Conservation (phyloP, 1,284 basidiomycete genomes). For the Filobasidium uniguttulatum region DNA sequence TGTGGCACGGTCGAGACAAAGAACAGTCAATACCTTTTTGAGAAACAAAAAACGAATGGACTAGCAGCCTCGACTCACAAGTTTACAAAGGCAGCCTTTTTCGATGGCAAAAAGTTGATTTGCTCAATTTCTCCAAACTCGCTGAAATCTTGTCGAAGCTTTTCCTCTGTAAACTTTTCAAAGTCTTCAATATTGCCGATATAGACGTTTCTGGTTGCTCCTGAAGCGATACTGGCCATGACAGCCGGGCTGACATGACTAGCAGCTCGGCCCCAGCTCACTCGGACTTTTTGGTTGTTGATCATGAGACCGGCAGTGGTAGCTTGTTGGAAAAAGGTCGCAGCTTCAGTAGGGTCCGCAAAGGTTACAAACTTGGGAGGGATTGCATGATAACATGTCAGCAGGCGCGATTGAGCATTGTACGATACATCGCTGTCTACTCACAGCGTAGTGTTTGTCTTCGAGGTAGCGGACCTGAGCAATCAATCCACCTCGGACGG, state of each 20-base stretch:
- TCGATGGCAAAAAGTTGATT: constrained; percentile 87
- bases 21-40: not conserved
- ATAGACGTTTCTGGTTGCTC: constrained; percentile 87
- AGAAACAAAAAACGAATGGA: not conserved
- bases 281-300: constrained; percentile 78
- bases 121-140: constrained; percentile 86
- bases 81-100: constrained; percentile 93
- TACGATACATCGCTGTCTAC: constrained; percentile 15
- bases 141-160: constrained; percentile 72
- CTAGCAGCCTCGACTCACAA: constrained; percentile 38
- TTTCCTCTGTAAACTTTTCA: constrained; percentile 69
- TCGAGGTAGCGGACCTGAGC: constrained; percentile 75
- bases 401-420: constrained; percentile 8
- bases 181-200: constrained; percentile 87
- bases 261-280: constrained; percentile 88
- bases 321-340: constrained; percentile 80
- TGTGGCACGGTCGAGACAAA: not conserved
- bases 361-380: constrained; percentile 66
- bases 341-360: constrained; percentile 72
- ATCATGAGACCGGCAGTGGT: constrained; percentile 73
- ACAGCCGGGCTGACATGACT: constrained; percentile 62
- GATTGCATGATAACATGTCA: constrained; percentile 1
- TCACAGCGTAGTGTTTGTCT: constrained; percentile 82
- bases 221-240: constrained; percentile 70
- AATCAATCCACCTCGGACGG: constrained; percentile 78